Evolutionary conservation across 208 protist genomes (phyloP).

Genomic region (Perkinsela sp.): DNA sequence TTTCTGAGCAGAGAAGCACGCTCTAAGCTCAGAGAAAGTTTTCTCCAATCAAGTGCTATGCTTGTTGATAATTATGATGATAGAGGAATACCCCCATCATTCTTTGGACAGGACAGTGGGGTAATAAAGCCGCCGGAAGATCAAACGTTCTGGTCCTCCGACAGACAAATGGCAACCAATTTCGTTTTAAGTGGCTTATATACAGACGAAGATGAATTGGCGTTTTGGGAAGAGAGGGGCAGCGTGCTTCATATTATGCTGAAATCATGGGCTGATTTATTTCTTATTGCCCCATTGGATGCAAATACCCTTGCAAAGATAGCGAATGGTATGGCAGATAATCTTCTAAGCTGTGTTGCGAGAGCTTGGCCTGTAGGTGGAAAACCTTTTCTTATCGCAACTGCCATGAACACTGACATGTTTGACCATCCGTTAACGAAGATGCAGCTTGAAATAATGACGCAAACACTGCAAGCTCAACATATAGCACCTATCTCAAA

Average conservation of each 20-base stretch:
- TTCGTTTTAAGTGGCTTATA: slow-evolving; percentile 16
- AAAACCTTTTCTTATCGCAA: slow-evolving; percentile 75
- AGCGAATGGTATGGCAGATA: slow-evolving; percentile 69
- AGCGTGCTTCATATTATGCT: slow-evolving; percentile 70
- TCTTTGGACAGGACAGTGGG: background rate
- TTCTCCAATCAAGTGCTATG: slow-evolving; percentile 11
- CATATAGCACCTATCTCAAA: slow-evolving; percentile 67
- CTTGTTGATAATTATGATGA: background rate
- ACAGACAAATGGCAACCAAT: background rate
- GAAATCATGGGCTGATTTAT: slow-evolving; percentile 69
- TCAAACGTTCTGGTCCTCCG: background rate
- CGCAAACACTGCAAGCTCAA: background rate
- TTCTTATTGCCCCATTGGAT: slow-evolving; percentile 79
- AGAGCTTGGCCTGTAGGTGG: slow-evolving; percentile 69
- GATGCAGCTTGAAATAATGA: slow-evolving; percentile 25
- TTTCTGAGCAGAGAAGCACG: slow-evolving; percentile 30
- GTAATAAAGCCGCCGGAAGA: background rate
- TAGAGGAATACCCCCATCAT: background rate
- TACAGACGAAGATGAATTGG: slow-evolving; percentile 40
- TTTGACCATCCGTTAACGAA: slow-evolving; percentile 74
- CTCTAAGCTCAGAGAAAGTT: slow-evolving; percentile 16
- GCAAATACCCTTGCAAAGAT: slow-evolving; percentile 88
- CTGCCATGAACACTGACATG: slow-evolving; percentile 95
- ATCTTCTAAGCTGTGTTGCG: slow-evolving; percentile 73
- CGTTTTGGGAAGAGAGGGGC: slow-evolving; percentile 50